phyloP scores from a whole-genome alignment of 345 rosid genomes.

The Acer saccharum region DNA sequence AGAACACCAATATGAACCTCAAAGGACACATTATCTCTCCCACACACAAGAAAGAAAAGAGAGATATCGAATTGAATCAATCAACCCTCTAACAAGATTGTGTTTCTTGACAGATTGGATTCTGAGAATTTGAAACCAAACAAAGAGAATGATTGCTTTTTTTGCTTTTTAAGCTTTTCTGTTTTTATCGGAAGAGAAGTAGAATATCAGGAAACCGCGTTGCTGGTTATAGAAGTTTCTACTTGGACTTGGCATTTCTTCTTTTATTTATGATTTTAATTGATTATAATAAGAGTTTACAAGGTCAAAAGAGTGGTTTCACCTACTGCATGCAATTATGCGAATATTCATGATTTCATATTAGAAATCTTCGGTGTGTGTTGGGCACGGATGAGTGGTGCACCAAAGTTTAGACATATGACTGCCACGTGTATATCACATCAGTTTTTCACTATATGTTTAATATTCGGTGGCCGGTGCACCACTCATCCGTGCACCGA shows the following conservation, averaged over 20 bases:
- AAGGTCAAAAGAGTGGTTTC: constrained; percentile 23
- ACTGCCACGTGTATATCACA: too few species aligned
- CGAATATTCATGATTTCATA: not conserved
- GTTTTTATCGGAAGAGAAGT: not conserved
- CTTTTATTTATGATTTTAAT: too few species aligned
- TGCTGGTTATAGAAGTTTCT: not conserved
- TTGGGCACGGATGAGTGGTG: too few species aligned
- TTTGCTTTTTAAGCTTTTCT: not conserved
- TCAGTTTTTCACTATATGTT: too few species aligned
- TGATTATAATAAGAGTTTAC: not conserved
- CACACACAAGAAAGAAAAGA: constrained; percentile 4
- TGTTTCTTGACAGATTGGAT: not conserved
- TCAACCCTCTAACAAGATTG: not conserved
- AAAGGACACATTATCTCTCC: constrained; percentile 65
- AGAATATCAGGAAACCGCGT: constrained; percentile 12
- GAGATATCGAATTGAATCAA: constrained; percentile 16
- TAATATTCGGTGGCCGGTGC: too few species aligned
- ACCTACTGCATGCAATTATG: not conserved
- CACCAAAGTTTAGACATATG: too few species aligned
- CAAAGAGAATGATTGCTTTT: not conserved
- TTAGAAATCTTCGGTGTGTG: too few species aligned
- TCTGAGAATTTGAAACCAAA: not conserved
- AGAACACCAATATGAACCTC: constrained; percentile 82
- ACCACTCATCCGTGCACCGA: too few species aligned
- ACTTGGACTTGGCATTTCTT: constrained; percentile 6